These are phyloP conservation scores for Acidiella bohemica DNA, from an alignment of 495 filamentous ascomycete species.

Conservation along the genomic window DNA sequence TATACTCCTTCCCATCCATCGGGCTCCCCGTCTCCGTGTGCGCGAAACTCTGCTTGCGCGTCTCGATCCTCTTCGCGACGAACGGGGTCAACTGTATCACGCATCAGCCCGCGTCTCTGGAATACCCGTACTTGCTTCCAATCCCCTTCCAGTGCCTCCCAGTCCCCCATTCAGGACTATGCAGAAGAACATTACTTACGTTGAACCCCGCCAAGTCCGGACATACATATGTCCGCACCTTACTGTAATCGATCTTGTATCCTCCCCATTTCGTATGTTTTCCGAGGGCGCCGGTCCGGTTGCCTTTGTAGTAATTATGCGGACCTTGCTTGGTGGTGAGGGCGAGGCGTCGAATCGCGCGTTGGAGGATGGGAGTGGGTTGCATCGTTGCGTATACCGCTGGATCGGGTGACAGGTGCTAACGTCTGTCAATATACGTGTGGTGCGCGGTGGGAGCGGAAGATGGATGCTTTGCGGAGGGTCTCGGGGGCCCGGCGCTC, in stretches of 20 bases:
- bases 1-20: constrained; percentile 44
- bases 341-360: constrained; percentile 49
- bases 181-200: constrained; percentile 34
- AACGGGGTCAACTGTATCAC: constrained; percentile 67
- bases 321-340: constrained; percentile 86
- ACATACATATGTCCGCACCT: constrained; percentile 81
- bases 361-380: constrained; percentile 56
- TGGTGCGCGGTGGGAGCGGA: no score
- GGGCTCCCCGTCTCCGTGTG: constrained; percentile 7
- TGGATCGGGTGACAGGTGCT: no score
- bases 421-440: no score
- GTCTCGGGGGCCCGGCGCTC: no score
- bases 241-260: constrained; percentile 68
- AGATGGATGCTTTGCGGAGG: no score
- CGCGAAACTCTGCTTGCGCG: constrained; percentile 35
- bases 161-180: background rate
- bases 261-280: constrained; percentile 71
- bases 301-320: constrained; percentile 96
- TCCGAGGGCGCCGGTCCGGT: constrained; percentile 72
- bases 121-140: background rate
- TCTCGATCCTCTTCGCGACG: constrained; percentile 50
- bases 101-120: background rate
- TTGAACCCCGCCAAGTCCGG: constrained; percentile 58
- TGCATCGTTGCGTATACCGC: no score
- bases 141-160: background rate